Evolutionary conservation across 2,329 filamentous ascomycete species (phyloP), one percentile per base, ranked within the genome.

Genomic region (Chaetomium globosum): DNA sequence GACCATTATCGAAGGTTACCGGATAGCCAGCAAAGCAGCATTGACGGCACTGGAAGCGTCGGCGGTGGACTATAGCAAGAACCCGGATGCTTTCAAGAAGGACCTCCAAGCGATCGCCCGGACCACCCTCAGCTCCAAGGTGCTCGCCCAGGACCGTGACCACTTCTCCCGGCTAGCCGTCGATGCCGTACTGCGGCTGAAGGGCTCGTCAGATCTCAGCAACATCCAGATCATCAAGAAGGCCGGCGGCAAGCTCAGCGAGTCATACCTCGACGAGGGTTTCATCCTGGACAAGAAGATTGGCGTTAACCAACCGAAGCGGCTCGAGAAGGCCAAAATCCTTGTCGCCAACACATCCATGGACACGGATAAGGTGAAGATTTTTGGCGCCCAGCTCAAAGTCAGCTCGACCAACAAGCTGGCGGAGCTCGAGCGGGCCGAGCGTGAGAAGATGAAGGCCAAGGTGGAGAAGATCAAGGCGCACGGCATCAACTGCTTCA

Each of bases 141-240:
- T 99, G 61, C 85, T 99, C 61, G 89, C 92, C 57, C 95, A 99
- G 80, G 94, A 99, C 79, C 88, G 93, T 70, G 87, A 93, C 68
- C 91, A 98, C 75, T 99, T 99, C 75, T 87, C 95, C 64, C 85
- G 89, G 76, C 86, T 99, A 57, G 95, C 95, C 21, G 91, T 91
- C 70, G 93, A 98, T 73, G 95, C 95, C 46, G 91, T 99, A 3
- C 83, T 98, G 66, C 88, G 96, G 70, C 85, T 99, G 75, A 92
- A 92, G 78, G 91, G 91, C 64, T 96, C 93, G 2, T 92, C 91
- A 65, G 95, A 99, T 77, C 87, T 99, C 62, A 97, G 91, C 77
- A 93, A 98, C 77, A 99, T 99, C 71, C 95, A 99, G 79, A 93
- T 99, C 75, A 99, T 99, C 83, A 99, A 99, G 85, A 99, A 99